Base-by-base conservation (phyloP, 192 early-diverging fungal species). In the Entomortierella chlamydospora region DNA sequence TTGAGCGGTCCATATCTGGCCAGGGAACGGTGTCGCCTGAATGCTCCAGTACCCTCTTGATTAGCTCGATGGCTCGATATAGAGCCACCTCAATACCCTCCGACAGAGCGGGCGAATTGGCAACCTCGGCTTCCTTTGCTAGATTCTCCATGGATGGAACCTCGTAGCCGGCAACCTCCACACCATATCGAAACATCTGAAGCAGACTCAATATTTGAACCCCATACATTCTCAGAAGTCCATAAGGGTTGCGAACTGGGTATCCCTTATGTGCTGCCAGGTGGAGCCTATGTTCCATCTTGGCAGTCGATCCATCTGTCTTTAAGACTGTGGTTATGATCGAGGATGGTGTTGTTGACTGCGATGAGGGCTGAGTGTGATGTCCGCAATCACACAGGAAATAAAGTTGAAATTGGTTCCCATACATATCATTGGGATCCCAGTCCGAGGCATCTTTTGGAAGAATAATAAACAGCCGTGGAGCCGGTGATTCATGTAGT, bases 181-280 rank as follows among this genome's bases (percentile, higher is more conserved):
- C 20, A 42, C 57, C 39, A 43, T 59, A 59, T 42, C 57, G 13
- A 43, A 42, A 59, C 57, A 59, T 59, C 57, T 59, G 57, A 25
- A 59, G 57, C 39, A 59, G n/a, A n/a, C n/a, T 15, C 23, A 59
- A 25, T 42, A 59, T 17, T 5, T 59, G 39, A 39, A 11, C 17
- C 2, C 57, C 57, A 26, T 42, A 59, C 29, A 42, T 10, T 3
- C 6, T 22, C 22, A 59, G 57, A 20, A 59, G 42, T 17, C 15
- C 26, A 42, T 59, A 30, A 2, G 57, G 9, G 11, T 22, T 42
- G 1, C 42, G 3, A 11, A 59, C 8, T 23, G 41, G n/a, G 17
- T 59, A 59, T 23, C 57, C 57, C 9, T 39, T 1, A 39, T 59
- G 57, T 26, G 15, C 18, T 9, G 39, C 57, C 20, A 59, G 22